Base-by-base conservation (phyloP, 805 yeast genomes). In the Candida maesae region DNA sequence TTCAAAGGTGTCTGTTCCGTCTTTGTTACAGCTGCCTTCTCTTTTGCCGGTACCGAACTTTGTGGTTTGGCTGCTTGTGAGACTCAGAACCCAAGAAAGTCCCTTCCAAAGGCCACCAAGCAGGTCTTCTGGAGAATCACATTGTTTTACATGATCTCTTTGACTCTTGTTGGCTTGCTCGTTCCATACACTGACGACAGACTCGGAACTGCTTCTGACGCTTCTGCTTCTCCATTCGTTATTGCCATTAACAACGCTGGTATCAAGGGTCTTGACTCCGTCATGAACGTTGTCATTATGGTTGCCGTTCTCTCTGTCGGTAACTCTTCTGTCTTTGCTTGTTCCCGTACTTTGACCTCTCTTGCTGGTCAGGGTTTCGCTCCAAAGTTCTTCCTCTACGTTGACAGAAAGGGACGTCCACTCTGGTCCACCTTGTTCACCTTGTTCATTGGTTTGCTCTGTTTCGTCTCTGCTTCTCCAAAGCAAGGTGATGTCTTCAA, bases 21-120 rank as follows among this genome's bases (percentile, higher is more conserved):
- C 51, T 80, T 38, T 72, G 83, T 76, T 42, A 79, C 78, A 47
- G 95, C 93, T 9, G 67, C 81, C 28, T 86, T 84, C 58, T 81
- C 90, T 17, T 76, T 83, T 50, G 84, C 83, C 6, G 95, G 95
- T 2, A 91, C 95, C 3, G 95, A 87, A 61, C 83, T 83, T 52
- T 76, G 87, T 27, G 73, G 89, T 3, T 79, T 84, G 81, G 77
- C 84, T 21, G 91, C 95, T 8, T 84, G 90, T 36, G 95, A 87
- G 60, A 74, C 81, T n/a, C 67, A 71, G 38, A 71, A 79, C 55
- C 90, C 95, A 10, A 71, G 93, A 42, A 74, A 74, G 43, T 77
- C 77, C 8, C 63, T 87, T 58, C 86, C 90, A 8, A 71, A 69
- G 24, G 93, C 95, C 0, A 84, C 79, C 65, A 79, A 75, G 51